Percentiles rank a stretch among this genome's conserved stretches.
Evolutionary conservation across 371 early-diverging fungal genomes (phyloP).

Genomic region (Mortierella sp.): DNA sequence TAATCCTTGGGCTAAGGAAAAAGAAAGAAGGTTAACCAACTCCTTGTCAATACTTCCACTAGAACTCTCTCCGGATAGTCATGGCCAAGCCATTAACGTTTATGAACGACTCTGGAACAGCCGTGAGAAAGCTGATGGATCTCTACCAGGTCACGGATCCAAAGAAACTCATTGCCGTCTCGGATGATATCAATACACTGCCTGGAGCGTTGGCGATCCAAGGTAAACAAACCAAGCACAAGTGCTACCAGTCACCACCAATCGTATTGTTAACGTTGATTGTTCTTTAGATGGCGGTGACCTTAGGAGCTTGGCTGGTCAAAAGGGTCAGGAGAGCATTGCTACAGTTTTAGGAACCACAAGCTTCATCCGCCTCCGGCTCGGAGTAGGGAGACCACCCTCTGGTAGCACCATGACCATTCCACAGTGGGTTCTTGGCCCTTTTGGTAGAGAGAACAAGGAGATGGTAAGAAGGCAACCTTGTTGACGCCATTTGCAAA

Average conservation of each 20-base stretch:
- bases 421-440: constrained; percentile 57
- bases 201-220: constrained; percentile 64
- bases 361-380: constrained; percentile 57
- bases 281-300: constrained; percentile 54
- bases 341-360: constrained; percentile 52
- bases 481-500: neutral
- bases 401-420: constrained; percentile 48
- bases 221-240: constrained; percentile 25
- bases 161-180: constrained; percentile 63
- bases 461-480: constrained; percentile 57
- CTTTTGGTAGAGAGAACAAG: constrained; percentile 54
- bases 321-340: constrained; percentile 63
- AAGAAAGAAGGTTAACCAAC: no score
- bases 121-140: constrained; percentile 57
- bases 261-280: no score
- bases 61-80: constrained; percentile 60
- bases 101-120: constrained; percentile 62
- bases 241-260: neutral
- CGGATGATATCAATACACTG: constrained; percentile 63
- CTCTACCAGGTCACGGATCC: constrained; percentile 54
- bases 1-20: neutral
- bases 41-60: neutral
- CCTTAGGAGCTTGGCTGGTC: constrained; percentile 57
- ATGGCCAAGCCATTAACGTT: constrained; percentile 62
- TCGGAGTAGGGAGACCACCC: constrained; percentile 56